A percentile compares a stretch with the other conserved stretches of the same genome.
These are phyloP conservation scores for Drechslera avenae DNA, from an alignment of 2,329 filamentous ascomycete species.

Conservation along the genomic window DNA sequence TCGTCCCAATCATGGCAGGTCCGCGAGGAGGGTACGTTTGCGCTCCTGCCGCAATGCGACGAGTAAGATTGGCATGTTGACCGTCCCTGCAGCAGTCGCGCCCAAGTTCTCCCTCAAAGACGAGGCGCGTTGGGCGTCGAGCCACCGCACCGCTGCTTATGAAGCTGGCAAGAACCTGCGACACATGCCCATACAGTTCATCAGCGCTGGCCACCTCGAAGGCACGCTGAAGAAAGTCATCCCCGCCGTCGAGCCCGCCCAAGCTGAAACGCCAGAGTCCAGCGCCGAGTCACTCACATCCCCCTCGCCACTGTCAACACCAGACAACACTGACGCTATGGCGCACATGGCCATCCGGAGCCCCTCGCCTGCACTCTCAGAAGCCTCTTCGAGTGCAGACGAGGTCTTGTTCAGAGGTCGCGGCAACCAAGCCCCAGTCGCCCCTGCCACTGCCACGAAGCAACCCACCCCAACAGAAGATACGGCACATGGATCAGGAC, in stretches of 20 bases:
- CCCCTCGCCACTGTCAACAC: conserved; percentile 22
- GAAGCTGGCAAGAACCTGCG: conserved; percentile 58
- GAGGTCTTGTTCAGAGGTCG: conserved; percentile 61
- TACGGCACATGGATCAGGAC: neutral
- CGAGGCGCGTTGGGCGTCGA: conserved; percentile 63
- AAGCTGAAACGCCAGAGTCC: conserved; percentile 8
- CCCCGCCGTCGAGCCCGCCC: conserved; percentile 10
- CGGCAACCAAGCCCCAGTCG: conserved; percentile 11
- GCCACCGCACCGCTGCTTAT: conserved; percentile 53
- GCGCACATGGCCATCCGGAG: conserved; percentile 44
- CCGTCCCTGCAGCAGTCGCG: conserved; percentile 19
- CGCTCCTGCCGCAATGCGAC: conserved; percentile 10
- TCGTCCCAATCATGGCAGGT: conserved; percentile 19
- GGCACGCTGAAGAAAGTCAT: conserved; percentile 44
- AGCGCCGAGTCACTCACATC: conserved; percentile 17
- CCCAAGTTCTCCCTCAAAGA: conserved; percentile 58
- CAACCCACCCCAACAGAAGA: neutral
- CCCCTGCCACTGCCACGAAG: conserved; percentile 1
- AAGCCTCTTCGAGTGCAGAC: conserved; percentile 54
- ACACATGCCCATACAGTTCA: conserved; percentile 62
- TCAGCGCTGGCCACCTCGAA: conserved; percentile 60
- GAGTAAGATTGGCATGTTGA: conserved; percentile 21
- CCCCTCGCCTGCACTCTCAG: conserved; percentile 41
- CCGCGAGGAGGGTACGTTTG: conserved; percentile 26
- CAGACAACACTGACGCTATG: conserved; percentile 33